Base-by-base conservation (phyloP, 768 basidiomycete genomes). In the Lepiota brunneoincarnata region DNA sequence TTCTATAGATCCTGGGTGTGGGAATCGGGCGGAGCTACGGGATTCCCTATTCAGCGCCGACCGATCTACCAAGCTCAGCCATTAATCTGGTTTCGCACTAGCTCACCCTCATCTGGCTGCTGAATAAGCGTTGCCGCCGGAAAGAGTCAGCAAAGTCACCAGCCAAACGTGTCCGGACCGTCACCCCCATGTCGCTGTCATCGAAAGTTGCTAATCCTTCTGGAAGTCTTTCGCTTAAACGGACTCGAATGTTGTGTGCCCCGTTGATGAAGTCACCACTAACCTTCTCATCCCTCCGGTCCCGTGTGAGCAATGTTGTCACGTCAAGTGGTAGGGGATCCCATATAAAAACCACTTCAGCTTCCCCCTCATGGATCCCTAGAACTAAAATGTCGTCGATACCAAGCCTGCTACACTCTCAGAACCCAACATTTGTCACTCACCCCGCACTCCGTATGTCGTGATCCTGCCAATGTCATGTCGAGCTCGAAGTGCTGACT, bases 361-460 rank as follows among this genome's bases (percentile, higher is more conserved):
- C 20, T 18, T 6, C 46, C 38, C 46, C 17, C 50, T 28, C 36
- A 49, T 53, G 54, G 20, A 44, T 38, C 48, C 38, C 49, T 51
- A 5, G 9, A 21, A 26, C 34, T 42, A 7, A 50, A 48, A 54
- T 54, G 53, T 54, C 53, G 37, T 54, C 34, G 35, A 36, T 10
- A 23, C 36, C 53, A 12, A 20, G 45, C 12, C 18, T 48, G 55
- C 52, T 59, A 49, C 60, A 49, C 55, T 56, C 54, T 21, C 64
- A 50, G 40, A 61, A 66, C 57, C 60, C 68, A 50, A 54, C 66
- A 10, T 63, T 71, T 23, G 73, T 80, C 26, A 79, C 77, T 1
- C 78, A 80, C 59, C 78, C 78, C 39, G 72, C 74, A 26, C 73
- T 80, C 51, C 78, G 78, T 79, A 63, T 15, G 73, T 67, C 54